These are phyloP conservation scores for Xerocomellus intermedius DNA, from an alignment of 768 basidiomycete genomes.

Conservation along the genomic window DNA sequence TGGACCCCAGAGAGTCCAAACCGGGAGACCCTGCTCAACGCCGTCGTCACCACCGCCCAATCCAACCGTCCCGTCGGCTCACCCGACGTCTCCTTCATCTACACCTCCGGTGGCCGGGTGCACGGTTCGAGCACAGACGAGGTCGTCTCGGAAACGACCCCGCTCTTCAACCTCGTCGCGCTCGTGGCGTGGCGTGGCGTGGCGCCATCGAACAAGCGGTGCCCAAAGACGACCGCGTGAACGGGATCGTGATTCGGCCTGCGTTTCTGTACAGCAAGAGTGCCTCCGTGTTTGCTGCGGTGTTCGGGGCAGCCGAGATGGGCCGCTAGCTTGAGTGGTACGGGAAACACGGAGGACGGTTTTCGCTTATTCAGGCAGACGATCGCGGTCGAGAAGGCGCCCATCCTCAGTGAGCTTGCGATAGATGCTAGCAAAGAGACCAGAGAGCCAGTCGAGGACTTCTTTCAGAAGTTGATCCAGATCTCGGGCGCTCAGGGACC, in stretches of 20 bases:
- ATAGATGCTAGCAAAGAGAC: slow-evolving; percentile 32
- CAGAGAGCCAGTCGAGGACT: slow-evolving; percentile 30
- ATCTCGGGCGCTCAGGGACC: slow-evolving; percentile 29
- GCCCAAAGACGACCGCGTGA: slow-evolving; percentile 15
- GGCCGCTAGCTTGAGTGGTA: slow-evolving; percentile 22
- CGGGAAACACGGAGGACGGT: slow-evolving; percentile 28
- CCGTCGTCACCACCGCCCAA: slow-evolving; percentile 14
- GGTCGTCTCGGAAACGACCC: slow-evolving; percentile 19
- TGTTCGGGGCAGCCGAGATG: slow-evolving; percentile 26
- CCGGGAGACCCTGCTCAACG: slow-evolving; percentile 40
- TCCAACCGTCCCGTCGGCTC: slow-evolving; percentile 15
- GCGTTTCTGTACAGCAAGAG: slow-evolving; percentile 31
- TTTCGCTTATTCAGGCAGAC: slow-evolving; percentile 32
- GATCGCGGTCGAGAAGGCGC: slow-evolving; percentile 35
- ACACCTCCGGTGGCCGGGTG: slow-evolving; percentile 34
- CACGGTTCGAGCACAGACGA: slow-evolving; percentile 21
- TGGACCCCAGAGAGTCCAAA: slow-evolving; percentile 62
- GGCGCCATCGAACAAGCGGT: slow-evolving; percentile 17
- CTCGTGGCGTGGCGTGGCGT: slow-evolving; percentile 24
- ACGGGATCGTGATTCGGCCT: slow-evolving; percentile 36
- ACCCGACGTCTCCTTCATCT: slow-evolving; percentile 33
- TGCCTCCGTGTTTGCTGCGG: slow-evolving; percentile 19
- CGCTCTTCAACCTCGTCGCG: slow-evolving; percentile 11
- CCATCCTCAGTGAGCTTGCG: slow-evolving; percentile 27
- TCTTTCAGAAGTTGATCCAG: slow-evolving; percentile 25